Evolutionary conservation across 129 eudicot species (phyloP).

Genomic region (Chrysanthemum lavandulifolium): DNA sequence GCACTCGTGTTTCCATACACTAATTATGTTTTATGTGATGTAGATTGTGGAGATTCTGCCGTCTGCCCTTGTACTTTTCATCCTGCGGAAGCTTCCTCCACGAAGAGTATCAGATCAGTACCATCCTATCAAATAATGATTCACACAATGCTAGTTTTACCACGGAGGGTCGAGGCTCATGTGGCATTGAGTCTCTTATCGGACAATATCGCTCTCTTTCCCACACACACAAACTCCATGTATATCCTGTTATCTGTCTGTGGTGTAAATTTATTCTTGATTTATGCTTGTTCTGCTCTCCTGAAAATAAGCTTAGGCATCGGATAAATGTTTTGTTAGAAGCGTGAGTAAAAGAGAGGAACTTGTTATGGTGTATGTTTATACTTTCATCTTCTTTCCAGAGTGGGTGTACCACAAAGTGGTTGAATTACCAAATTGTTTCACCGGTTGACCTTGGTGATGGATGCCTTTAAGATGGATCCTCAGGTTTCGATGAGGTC

Average conservation of each 20-base stretch:
- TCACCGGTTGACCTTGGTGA: neutral
- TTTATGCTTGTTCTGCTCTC: conserved; percentile 12
- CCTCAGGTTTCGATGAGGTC: neutral
- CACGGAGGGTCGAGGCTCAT: conserved; percentile 17
- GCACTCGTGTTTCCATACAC: neutral
- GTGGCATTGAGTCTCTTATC: conserved; percentile 18
- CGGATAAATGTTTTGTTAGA: conserved; percentile 4
- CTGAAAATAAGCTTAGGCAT: conserved; percentile 17
- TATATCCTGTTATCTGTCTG: conserved; percentile 26
- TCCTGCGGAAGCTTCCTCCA: conserved; percentile 79
- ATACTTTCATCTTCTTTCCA: conserved; percentile 7
- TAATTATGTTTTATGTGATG: neutral
- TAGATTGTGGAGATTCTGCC: conserved; percentile 86
- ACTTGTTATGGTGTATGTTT: conserved; percentile 8
- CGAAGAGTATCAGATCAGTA: conserved; percentile 73
- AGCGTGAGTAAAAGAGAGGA: neutral
- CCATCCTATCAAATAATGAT: conserved; percentile 53
- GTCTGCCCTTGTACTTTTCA: conserved; percentile 78
- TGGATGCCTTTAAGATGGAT: neutral
- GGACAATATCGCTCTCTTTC: conserved; percentile 4
- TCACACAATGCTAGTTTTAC: conserved; percentile 12
- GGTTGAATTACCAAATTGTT: conserved; percentile 1
- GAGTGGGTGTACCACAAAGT: neutral
- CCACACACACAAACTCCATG: conserved; percentile 1
- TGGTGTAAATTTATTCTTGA: conserved; percentile 27